Base-by-base conservation (phyloP, 2,329 filamentous ascomycete genomes). In the Sclerotinia glacialis region DNA sequence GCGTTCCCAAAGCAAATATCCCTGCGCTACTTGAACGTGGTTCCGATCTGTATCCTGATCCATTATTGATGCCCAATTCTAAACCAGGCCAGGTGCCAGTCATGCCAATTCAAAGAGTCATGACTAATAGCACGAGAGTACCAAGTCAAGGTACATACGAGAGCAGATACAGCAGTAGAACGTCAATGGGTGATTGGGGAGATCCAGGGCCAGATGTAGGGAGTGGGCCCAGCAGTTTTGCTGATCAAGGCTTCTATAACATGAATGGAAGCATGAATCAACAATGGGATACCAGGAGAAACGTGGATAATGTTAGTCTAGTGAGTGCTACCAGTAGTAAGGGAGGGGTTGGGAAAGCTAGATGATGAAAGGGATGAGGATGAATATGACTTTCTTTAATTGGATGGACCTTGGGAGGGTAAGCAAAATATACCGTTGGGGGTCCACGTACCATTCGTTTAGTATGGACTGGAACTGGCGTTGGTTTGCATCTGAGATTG, bases 181-280 rank as follows among this genome's bases (percentile, higher is more conserved):
- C 70, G 34, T 64, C 62, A 26, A 64, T 75, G 18, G 52, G 76
- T 59, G 80, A 79, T 37, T 85, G 79, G 83, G 82, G 81, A 64
- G 83, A 85, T 65, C 83, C 83, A 0, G 83, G 83, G 0, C 83
- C 83, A 2, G 83, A 86, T 69, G 78, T 86, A 0, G 83, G 83
- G 14, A 59, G 54, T 31, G 64, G 58, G 7, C 42, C 42, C 11
- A 59, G 44, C 46, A 62, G 56, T 53, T 18, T 53, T 44, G 58
- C 37, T 23, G 6, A n/a, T 12, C 16, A 60, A 50, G 40, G 65
- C 23, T 64, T 66, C 42, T 63, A 56, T 52, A 66, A 64, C 28
- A 62, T 64, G 52, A 54, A 47, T 37, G 61, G 40, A 31, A 61
- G 61, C 16, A 42, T 52, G 56, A 66, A 50, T n/a, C 46, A 66